Base-by-base conservation (phyloP, 345 rosid genomes). In the Pugionium dolabratum region DNA sequence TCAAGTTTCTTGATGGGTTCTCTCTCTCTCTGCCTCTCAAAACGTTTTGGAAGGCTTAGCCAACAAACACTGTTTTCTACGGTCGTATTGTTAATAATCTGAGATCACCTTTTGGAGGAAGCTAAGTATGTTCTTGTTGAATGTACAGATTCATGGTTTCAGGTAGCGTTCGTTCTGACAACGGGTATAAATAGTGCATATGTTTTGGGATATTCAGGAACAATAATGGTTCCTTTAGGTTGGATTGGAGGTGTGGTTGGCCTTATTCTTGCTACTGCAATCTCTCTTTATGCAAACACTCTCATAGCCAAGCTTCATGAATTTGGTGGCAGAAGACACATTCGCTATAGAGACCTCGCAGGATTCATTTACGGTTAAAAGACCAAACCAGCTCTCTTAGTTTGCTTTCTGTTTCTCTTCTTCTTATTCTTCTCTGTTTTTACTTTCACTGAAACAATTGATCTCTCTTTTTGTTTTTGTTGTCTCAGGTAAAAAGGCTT, bases 281-380 rank as follows among this genome's bases (percentile, higher is more conserved):
- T 94, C 30, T 94, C 99, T 7, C 78, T 90, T 39, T 72, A 88
- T 52, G 96, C 99, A 18, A 90, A 88, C 67, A 29, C 76, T 67
- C 97, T 94, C 46, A 53, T 94, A 42, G 97, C 96, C 36, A 82
- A 85, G 76, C 90, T 94, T 59, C 95, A 94, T 69, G 92, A 90
- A 74, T 71, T 78, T 64, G 96, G 88, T 43, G 97, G 95, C 53
- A 94, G 57, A 79, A 84, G 97, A 80, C 99, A 88, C 70, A 94
- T 90, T 75, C 79, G 99, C 55, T 90, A 90, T 62, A 83, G 97
- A 78, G 97, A 94, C 74, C 92, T 94, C 4, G 97, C 96, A 8
- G 95, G 92, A 35, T 77, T 72, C 67, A 63, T 90, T 26, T 94
- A 90, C 50, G 95, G 97, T 90, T 79, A 26, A 66, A 37, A 35